These are phyloP conservation scores for Cladosporium sp. DNA, from an alignment of 2,329 filamentous ascomycete genomes.

Conservation along the genomic window DNA sequence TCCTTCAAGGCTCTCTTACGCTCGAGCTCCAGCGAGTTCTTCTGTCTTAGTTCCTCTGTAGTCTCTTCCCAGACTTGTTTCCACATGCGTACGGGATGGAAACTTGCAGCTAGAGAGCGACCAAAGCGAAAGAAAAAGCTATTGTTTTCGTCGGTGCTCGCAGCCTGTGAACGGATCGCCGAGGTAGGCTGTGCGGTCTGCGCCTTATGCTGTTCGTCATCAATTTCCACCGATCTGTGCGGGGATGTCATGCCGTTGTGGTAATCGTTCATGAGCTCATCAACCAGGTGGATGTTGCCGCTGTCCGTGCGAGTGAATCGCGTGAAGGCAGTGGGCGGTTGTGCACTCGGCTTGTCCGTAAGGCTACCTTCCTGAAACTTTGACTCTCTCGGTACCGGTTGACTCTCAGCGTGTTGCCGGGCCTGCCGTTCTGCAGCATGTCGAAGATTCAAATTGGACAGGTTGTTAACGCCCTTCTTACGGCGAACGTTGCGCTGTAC, in stretches of 20 bases:
- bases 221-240: constrained; percentile 17
- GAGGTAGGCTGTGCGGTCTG: constrained; percentile 17
- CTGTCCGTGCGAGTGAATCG: constrained; percentile 34
- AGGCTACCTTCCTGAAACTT: constrained; percentile 76
- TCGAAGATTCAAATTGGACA: constrained; percentile 32
- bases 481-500: constrained; percentile 28
- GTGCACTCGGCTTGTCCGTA: constrained; percentile 71
- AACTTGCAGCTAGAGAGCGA: constrained; percentile 49
- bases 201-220: constrained; percentile 20
- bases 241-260: constrained; percentile 22
- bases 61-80: constrained; percentile 43
- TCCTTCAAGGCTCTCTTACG: constrained; percentile 39
- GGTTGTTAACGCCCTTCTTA: constrained; percentile 31
- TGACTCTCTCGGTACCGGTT: constrained; percentile 49
- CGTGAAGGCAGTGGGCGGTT: constrained; percentile 66
- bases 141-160: constrained; percentile 24
- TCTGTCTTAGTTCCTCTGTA: constrained; percentile 38
- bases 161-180: not conserved
- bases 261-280: constrained; percentile 38
- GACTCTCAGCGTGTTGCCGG: constrained; percentile 6
- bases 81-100: constrained; percentile 51
- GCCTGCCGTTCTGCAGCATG: constrained; percentile 27
- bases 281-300: constrained; percentile 28
- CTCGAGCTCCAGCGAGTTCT: constrained; percentile 36
- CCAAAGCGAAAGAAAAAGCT: constrained; percentile 53